phyloP scores from a whole-genome alignment of 129 eudicot species.

The Deinandra increscens region DNA sequence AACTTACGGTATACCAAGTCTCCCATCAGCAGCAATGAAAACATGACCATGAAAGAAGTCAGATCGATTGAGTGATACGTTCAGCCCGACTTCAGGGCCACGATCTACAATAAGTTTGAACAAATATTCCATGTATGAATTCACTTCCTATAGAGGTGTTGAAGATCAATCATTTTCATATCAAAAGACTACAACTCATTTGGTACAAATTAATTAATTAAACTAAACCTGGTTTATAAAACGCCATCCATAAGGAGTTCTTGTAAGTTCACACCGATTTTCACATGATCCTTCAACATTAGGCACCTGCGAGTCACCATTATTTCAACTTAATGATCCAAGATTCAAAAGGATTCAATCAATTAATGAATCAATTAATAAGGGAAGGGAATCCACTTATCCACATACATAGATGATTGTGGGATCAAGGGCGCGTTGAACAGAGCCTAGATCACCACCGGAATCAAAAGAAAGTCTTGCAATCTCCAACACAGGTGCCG shows the following conservation, averaged over 20 bases:
- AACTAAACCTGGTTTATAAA: conserved; percentile 88
- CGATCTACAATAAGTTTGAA: conserved; percentile 72
- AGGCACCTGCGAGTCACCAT: conserved; percentile 61
- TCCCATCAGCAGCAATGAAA: conserved; percentile 77
- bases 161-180: no score
- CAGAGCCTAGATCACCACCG: conserved; percentile 63
- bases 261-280: conserved; percentile 73
- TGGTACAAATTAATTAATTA: no score
- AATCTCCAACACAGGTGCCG: conserved; percentile 69
- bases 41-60: conserved; percentile 98
- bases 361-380: no score
- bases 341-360: no score
- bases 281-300: conserved; percentile 77
- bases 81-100: conserved; percentile 78
- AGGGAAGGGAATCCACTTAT: no score
- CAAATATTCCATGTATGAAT: conserved; percentile 65
- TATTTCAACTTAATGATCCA: not conserved
- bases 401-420: conserved; percentile 45
- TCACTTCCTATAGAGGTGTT: conserved; percentile 65
- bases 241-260: conserved; percentile 81
- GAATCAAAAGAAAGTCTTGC: conserved; percentile 89
- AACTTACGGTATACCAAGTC: conserved; percentile 98
- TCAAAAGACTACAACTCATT: no score
- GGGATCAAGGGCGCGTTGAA: conserved; percentile 76
- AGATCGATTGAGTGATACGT: conserved; percentile 74